Evolutionary conservation across 305 asterid genomes (phyloP), one percentile per base, ranked within the genome.

Genomic region (Coffea humblotiana): DNA sequence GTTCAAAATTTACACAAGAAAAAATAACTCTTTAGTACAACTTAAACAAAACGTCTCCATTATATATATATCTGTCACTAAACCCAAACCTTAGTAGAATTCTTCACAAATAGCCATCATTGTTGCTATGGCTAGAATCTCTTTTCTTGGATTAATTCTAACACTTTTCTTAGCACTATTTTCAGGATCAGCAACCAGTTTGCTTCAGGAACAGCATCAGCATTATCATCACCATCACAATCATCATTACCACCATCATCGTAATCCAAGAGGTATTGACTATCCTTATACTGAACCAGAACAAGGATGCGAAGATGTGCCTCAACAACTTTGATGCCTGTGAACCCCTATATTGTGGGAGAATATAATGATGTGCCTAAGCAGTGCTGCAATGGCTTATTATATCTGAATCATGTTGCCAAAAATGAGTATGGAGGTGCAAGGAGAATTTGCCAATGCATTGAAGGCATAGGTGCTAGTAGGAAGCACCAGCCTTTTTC

Each of bases 401-500:
- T 11, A 0, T 74, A 43, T 37, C 80, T 84, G 52, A 86, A 86
- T 45, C n/a, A 23, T 0, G 60, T 82, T 9, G 83, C 80, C 6
- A 66, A 71, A 13, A 67, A 51, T 13, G 80, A 80, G 32, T 16
- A 37, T 2, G 74, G 64, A 1, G 83, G 85, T 8, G 37, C 64
- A 21, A 32, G 49, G 2, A 82, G 81, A 47, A 82, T 83, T 12
- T 88, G 92, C 29, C 51, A 25, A 8, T 87, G 92, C 56, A 85
- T 88, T 21, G 89, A 88, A 40, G 43, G 52, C 7, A 80, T 72
- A 35, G 68, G 29, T 1, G 69, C 11, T 3, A 37, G 32, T 13
- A 65, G 71, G 4, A 32, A 49, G 6, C 76, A 48, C 43, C 67
- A 6, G 2, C 77, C 82, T 0, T 83, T 64, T 23, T 23, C 23